A percentile compares a stretch with the other conserved stretches of the same genome.
Evolutionary conservation across 106 monocot genomes (phyloP).

Genomic region (Dioscorea zingiberensis): DNA sequence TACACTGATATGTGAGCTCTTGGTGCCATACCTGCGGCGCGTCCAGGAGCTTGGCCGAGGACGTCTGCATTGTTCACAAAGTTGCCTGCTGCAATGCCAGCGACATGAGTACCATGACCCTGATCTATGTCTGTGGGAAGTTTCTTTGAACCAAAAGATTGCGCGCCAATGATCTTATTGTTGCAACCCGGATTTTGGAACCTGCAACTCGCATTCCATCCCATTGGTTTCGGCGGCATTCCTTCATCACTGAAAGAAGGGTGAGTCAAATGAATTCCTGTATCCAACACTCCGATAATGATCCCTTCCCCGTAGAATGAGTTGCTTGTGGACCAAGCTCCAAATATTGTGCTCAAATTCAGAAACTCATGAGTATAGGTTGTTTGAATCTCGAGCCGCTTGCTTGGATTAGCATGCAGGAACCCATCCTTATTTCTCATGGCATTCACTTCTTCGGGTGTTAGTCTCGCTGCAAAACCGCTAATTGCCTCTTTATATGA

Average conservation of each 20-base stretch:
- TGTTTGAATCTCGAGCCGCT: slow-evolving; percentile 20
- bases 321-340: slow-evolving; percentile 6
- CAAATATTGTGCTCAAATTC: neutral
- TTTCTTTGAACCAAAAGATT: neutral
- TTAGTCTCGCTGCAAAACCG: slow-evolving; percentile 47
- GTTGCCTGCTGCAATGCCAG: slow-evolving; percentile 26
- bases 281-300: slow-evolving; percentile 15
- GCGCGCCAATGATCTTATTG: slow-evolving; percentile 42
- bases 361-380: slow-evolving; percentile 45
- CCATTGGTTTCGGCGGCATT: slow-evolving; percentile 24
- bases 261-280: slow-evolving; percentile 39
- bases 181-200: slow-evolving; percentile 24
- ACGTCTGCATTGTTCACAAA: slow-evolving; percentile 17
- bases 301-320: slow-evolving; percentile 27
- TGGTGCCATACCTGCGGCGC: slow-evolving; percentile 20
- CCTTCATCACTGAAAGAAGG: slow-evolving; percentile 36
- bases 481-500: slow-evolving; percentile 31
- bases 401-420: slow-evolving; percentile 17
- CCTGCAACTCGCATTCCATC: slow-evolving; percentile 36
- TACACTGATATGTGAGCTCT: slow-evolving; percentile 25
- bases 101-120: slow-evolving; percentile 40
- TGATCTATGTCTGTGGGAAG: neutral
- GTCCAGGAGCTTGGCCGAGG: slow-evolving; percentile 23
- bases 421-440: slow-evolving; percentile 27
- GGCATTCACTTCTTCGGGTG: slow-evolving; percentile 20